Conservation (phyloP, 1,284 basidiomycete species). For the Vanrija sp. region DNA sequence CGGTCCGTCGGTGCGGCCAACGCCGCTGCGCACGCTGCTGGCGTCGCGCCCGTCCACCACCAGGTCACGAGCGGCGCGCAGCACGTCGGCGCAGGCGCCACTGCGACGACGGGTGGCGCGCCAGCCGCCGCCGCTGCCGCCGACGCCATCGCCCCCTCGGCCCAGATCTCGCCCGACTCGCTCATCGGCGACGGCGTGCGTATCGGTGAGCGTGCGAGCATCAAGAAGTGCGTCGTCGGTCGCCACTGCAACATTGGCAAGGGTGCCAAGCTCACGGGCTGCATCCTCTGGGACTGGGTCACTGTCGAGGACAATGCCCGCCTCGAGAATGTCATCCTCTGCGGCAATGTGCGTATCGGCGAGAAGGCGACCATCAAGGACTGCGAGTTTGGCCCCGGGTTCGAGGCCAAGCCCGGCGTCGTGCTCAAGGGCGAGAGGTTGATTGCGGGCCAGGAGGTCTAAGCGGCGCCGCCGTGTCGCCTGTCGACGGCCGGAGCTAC, state of each 20-base stretch:
- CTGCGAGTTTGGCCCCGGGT: slow-evolving; percentile 84
- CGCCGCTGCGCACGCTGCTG: slow-evolving; percentile 2
- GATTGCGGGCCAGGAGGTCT: slow-evolving; percentile 47
- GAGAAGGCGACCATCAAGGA: slow-evolving; percentile 69
- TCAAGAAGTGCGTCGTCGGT: slow-evolving; percentile 86
- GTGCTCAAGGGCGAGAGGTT: slow-evolving; percentile 67
- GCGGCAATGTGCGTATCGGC: slow-evolving; percentile 75
- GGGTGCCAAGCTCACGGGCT: slow-evolving; percentile 78
- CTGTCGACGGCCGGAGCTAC: neutral
- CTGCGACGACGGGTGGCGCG: neutral
- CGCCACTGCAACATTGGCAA: slow-evolving; percentile 83
- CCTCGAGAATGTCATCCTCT: slow-evolving; percentile 82
- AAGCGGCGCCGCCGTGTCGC: neutral
- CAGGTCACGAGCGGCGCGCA: neutral
- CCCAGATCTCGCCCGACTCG: slow-evolving; percentile 80
- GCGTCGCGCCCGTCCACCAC: neutral
- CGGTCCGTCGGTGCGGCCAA: slow-evolving; percentile 21
- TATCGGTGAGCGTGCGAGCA: slow-evolving; percentile 74
- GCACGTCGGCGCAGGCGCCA: neutral
- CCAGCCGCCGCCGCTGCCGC: neutral
- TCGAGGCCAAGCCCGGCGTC: slow-evolving; percentile 66
- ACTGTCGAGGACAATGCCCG: slow-evolving; percentile 67
- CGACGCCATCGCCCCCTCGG: slow-evolving; percentile 53
- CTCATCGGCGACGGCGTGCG: slow-evolving; percentile 75
- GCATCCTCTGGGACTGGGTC: slow-evolving; percentile 85